Evolutionary conservation across 306 rosid genomes (phyloP), one percentile per base, ranked within the genome.

Genomic region (Lotus japonicus): DNA sequence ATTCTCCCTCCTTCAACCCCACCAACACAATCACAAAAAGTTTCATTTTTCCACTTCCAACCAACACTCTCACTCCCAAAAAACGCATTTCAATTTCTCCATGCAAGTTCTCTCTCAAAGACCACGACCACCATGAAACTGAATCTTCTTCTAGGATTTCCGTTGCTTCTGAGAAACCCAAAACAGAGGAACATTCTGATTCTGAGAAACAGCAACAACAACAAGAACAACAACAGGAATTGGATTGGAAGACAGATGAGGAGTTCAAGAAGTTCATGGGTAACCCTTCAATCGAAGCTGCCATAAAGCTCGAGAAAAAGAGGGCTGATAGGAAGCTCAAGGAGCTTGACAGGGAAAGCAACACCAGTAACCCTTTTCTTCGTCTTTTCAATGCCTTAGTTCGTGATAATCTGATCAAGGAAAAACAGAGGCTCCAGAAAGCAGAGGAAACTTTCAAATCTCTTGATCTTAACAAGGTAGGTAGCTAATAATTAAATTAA

Each of bases 241-340:
- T 45, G 70, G 97, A 90, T 66, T 90, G 97, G 97, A 90, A 88
- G 72, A 82, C 73, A 1, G 97, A 91, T 55, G 88, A 81, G 65
- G 96, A 89, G 69, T 92, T 92, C 51, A 92, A 89, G 89, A 86
- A 82, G 55, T 88, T 91, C 69, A 88, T 88, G 91, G 92, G 96
- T 0, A 89, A 82, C 52, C 98, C 92, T 46, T 89, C 98, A 0
- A 83, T 92, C 14, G 95, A 92, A 82, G 96, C 96, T 0, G 96
- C 98, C 9, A 87, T 92, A 23, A 92, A 87, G 84, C 83, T 92
- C 74, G 98, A 92, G 83, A 92, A 89, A 84, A 89, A 92, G 74
- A 87, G 91, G 31, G 82, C 96, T 19, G 96, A 87, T 65, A 84
- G 89, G 66, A 89, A 92, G 81, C 89, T 92, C 35, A 92, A 86